Percentiles rank a stretch among this genome's conserved stretches.
Evolutionary conservation across 106 monocot species (phyloP).

Genomic region (Dendrobium chrysotoxum): DNA sequence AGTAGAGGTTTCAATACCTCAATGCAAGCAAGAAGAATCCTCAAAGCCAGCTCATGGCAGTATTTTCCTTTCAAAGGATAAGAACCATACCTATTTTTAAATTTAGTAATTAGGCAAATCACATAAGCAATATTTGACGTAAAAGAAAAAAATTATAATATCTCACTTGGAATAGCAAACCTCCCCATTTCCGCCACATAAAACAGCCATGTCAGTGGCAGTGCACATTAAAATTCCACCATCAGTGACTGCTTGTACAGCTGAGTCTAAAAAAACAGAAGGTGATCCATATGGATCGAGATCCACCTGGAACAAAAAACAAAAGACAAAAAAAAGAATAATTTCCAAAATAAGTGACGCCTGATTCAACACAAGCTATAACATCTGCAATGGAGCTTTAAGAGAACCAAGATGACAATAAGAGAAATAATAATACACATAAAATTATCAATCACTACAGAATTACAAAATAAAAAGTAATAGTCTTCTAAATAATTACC

Average conservation of each 20-base stretch:
- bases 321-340: background rate
- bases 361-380: background rate
- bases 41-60: conserved; percentile 92
- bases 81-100: conserved; percentile 66
- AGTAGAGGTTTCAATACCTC: conserved; percentile 43
- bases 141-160: background rate
- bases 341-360: conserved; percentile 1
- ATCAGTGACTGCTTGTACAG: conserved; percentile 88
- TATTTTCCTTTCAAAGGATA: conserved; percentile 94
- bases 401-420: background rate
- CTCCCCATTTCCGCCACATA: conserved; percentile 87
- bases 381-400: background rate
- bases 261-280: conserved; percentile 85
- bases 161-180: conserved; percentile 96
- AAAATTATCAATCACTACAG: background rate
- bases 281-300: conserved; percentile 97
- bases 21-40: conserved; percentile 92
- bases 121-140: background rate
- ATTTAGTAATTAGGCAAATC: conserved; percentile 2
- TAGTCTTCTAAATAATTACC: conserved; percentile 34
- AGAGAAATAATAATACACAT: background rate
- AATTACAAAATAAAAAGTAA: background rate
- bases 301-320: conserved; percentile 53
- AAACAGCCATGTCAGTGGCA: conserved; percentile 95
- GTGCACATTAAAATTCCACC: conserved; percentile 95